Conservation (phyloP, 179 eudicot genomes). For the Spergularia azorica region DNA sequence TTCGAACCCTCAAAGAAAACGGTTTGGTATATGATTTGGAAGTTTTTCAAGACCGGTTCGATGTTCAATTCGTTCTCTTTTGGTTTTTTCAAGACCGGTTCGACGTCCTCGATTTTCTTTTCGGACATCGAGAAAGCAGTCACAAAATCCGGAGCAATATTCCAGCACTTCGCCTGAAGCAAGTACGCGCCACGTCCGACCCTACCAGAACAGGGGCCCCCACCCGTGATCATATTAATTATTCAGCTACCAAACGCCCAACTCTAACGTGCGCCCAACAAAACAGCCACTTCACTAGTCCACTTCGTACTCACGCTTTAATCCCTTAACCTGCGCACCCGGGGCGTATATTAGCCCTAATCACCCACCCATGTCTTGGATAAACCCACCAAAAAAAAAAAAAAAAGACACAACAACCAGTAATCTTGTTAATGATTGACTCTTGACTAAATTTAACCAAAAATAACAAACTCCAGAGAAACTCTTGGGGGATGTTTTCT, state of each 20-base stretch:
- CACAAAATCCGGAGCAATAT: not conserved
- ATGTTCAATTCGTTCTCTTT: no score
- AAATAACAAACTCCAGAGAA: not conserved
- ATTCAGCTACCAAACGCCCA: constrained; percentile 22
- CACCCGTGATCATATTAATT: constrained; percentile 22
- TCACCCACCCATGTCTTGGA: not conserved
- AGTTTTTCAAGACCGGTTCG: no score
- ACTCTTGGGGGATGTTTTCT: not conserved
- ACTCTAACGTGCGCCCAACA: constrained; percentile 30
- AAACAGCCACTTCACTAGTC: not conserved
- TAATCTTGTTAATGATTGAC: constrained; percentile 10
- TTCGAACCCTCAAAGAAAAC: no score
- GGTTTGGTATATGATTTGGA: no score
- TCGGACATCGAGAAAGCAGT: not conserved
- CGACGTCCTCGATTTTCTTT: no score
- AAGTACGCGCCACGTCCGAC: constrained; percentile 23
- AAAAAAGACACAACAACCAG: constrained; percentile 12
- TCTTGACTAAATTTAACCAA: constrained; percentile 11
- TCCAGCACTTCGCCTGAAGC: constrained; percentile 4
- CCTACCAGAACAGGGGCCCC: constrained; percentile 7
- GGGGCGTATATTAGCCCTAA: constrained; percentile 13
- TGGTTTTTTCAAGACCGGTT: no score
- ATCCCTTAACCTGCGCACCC: constrained; percentile 19
- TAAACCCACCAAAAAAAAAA: not conserved
- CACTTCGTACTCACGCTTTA: not conserved